These are phyloP conservation scores for Pythium brachiatum DNA, from an alignment of 352 stramenopile species.

Conservation along the genomic window DNA sequence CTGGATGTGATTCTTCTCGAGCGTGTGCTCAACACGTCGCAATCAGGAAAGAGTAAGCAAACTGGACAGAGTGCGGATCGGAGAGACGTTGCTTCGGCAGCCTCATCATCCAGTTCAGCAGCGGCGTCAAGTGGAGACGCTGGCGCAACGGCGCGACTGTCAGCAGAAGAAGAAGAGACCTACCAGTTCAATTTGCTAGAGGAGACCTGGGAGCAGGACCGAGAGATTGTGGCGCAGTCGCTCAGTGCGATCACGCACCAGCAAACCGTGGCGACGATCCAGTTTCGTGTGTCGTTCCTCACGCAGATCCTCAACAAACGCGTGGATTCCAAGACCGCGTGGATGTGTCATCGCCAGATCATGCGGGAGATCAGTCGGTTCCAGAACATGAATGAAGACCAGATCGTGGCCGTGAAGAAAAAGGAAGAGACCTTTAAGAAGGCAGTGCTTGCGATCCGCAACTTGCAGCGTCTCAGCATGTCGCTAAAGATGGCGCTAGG, in stretches of 20 bases:
- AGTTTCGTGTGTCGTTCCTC: conserved; percentile 64
- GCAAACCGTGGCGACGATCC: conserved; percentile 51
- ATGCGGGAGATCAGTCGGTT: conserved; percentile 73
- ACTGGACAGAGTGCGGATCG: conserved; percentile 2
- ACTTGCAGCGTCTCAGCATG: conserved; percentile 37
- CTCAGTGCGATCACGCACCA: conserved; percentile 58
- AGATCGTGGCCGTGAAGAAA: conserved; percentile 58
- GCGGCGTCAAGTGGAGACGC: neutral
- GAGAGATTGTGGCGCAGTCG: conserved; percentile 41
- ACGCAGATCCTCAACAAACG: conserved; percentile 56
- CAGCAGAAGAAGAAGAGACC: conserved; percentile 55
- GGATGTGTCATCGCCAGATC: conserved; percentile 76
- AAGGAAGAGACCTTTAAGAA: conserved; percentile 78
- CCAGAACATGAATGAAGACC: conserved; percentile 58
- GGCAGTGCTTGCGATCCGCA: conserved; percentile 55
- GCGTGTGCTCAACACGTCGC: conserved; percentile 38
- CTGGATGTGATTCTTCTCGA: conserved; percentile 60
- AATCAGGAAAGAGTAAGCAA: conserved; percentile 9
- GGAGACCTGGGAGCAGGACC: conserved; percentile 66
- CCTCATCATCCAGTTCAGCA: neutral
- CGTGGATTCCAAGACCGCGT: conserved; percentile 76
- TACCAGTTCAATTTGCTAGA: conserved; percentile 72
- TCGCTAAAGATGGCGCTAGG: neutral
- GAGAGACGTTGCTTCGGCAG: neutral
- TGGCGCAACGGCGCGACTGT: neutral